Conservation (phyloP, 176 grass and related monocot genomes). For the Aegilops sharonensis region DNA sequence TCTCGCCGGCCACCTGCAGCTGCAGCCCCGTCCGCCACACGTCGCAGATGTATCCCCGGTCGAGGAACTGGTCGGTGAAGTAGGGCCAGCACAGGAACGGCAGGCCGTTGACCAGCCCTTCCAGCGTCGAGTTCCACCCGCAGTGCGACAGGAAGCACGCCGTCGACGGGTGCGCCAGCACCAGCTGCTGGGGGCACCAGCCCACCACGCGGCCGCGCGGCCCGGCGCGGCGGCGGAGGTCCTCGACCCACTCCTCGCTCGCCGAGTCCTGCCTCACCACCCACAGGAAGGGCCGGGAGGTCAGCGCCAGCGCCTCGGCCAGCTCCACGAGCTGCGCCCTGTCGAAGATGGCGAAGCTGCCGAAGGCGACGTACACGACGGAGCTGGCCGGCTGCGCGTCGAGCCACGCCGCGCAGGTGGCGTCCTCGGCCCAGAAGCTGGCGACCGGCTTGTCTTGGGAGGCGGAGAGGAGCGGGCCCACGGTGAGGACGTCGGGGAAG, state of each 20-base stretch:
- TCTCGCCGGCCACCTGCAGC: constrained; percentile 16
- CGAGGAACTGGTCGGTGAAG: constrained; percentile 52
- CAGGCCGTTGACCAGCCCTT: constrained; percentile 33
- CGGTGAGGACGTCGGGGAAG: constrained; percentile 34
- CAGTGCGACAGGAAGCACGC: constrained; percentile 55
- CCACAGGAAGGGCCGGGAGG: constrained; percentile 55
- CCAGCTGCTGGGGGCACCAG: constrained; percentile 62
- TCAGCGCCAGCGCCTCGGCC: constrained; percentile 53
- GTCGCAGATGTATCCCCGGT: constrained; percentile 61
- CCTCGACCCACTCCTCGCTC: constrained; percentile 18
- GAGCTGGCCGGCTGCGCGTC: constrained; percentile 41
- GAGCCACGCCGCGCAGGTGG: constrained; percentile 41
- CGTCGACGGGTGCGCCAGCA: constrained; percentile 46
- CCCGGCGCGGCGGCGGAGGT: constrained; percentile 3
- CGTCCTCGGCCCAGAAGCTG: constrained; percentile 58
- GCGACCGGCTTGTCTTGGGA: not conserved
- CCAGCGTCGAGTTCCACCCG: constrained; percentile 64
- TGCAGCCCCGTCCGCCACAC: constrained; percentile 52
- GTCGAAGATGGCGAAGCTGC: constrained; percentile 56
- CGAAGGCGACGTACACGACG: constrained; percentile 71
- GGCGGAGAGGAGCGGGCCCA: constrained; percentile 39
- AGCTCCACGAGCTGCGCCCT: constrained; percentile 52
- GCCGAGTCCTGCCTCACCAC: constrained; percentile 44
- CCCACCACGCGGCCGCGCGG: constrained; percentile 49
- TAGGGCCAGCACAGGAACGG: constrained; percentile 67